A percentile compares a stretch with the other conserved stretches of the same genome.
Conservation (phyloP, 306 rosid genomes). For the Comarum palustre region DNA sequence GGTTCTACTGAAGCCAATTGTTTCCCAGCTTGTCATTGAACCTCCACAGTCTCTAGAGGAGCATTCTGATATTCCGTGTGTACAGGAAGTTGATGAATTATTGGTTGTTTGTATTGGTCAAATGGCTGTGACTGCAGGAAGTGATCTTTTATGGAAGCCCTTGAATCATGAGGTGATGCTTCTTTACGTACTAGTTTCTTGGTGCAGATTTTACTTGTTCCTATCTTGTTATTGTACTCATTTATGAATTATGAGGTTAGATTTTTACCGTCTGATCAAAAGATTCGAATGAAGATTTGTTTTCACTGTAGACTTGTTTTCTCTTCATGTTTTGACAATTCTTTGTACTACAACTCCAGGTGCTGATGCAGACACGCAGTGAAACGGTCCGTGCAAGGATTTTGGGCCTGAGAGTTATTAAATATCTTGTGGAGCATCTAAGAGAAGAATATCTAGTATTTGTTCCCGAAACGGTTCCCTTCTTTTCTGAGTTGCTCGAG, state of each 20-base stretch:
- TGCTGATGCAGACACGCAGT: constrained; percentile 81
- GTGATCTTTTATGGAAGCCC: constrained; percentile 85
- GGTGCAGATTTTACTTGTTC: not conserved
- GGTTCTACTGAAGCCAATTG: constrained; percentile 81
- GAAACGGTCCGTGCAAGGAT: constrained; percentile 68
- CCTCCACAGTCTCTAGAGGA: constrained; percentile 65
- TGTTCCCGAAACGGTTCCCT: constrained; percentile 82
- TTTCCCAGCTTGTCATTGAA: constrained; percentile 67
- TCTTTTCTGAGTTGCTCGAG: constrained; percentile 90
- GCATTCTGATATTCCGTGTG: constrained; percentile 46
- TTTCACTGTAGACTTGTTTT: not conserved
- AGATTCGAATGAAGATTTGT: not conserved
- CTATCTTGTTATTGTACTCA: not conserved
- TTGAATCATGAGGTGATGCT: constrained; percentile 71
- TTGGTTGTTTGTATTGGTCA: constrained; percentile 78
- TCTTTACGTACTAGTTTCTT: not conserved
- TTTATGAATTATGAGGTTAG: not conserved
- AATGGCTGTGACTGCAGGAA: constrained; percentile 92
- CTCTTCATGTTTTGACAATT: not conserved
- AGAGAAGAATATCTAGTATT: constrained; percentile 82
- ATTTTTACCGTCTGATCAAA: not conserved
- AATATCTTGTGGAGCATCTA: constrained; percentile 66
- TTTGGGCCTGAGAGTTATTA: constrained; percentile 67
- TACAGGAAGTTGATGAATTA: constrained; percentile 74
- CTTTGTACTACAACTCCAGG: constrained; percentile 40